Conservation (phyloP, 495 filamentous ascomycete species). For the Tirmania nivea region DNA sequence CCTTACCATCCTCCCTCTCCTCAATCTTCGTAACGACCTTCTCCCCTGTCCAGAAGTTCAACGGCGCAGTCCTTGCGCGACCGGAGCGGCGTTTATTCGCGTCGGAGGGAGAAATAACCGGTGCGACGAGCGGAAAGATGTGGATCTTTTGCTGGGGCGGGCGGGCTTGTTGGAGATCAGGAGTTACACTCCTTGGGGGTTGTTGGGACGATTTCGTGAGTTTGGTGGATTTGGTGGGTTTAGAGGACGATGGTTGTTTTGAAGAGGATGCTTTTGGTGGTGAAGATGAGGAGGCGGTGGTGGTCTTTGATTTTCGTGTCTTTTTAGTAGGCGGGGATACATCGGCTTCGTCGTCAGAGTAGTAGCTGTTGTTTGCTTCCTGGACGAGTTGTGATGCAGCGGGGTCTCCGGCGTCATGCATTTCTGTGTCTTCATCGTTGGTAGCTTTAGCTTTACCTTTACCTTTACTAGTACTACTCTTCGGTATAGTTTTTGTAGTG, state of each 20-base stretch:
- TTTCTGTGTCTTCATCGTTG: neutral
- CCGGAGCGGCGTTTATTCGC: conserved; percentile 33
- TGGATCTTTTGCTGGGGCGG: conserved; percentile 9
- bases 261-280: neutral
- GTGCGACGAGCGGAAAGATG: neutral
- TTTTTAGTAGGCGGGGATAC: conserved; percentile 14
- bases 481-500: too few relatives aligned
- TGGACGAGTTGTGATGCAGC: neutral
- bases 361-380: conserved; percentile 4
- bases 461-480: too few relatives aligned
- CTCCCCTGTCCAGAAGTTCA: conserved; percentile 79
- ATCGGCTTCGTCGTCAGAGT: conserved; percentile 2
- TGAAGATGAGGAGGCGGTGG: conserved; percentile 1
- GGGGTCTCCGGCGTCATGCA: conserved; percentile 1
- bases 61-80: conserved; percentile 41
- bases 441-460: too few relatives aligned
- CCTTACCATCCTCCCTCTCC: conserved; percentile 18
- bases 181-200: neutral
- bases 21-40: conserved; percentile 34
- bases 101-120: conserved; percentile 5
- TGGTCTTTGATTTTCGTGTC: conserved; percentile 3
- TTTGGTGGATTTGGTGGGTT: neutral
- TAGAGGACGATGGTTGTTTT: too few relatives aligned
- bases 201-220: neutral
- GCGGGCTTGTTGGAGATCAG: neutral